Percentiles rank a stretch among this genome's conserved stretches.
Evolutionary conservation across 1,284 basidiomycete genomes (phyloP).

Genomic region (Irpex lacteus): DNA sequence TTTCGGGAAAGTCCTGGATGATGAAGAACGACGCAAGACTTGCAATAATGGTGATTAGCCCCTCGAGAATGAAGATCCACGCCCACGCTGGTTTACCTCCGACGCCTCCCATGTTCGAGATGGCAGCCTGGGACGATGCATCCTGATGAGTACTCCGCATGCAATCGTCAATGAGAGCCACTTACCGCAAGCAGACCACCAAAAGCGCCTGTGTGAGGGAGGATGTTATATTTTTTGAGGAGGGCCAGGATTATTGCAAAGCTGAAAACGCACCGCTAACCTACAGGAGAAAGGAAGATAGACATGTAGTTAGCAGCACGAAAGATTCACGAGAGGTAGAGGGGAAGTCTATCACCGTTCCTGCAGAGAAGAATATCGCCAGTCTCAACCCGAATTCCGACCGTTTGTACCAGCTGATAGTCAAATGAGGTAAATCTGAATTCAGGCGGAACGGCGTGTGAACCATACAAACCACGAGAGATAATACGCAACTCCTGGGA

Average conservation of each 20-base stretch:
- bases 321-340: not conserved
- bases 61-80: slow-evolving; percentile 76
- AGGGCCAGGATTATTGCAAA: not conserved
- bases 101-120: slow-evolving; percentile 67
- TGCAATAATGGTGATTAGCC: slow-evolving; percentile 53
- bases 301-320: not conserved
- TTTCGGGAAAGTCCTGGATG: slow-evolving; percentile 80
- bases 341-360: slow-evolving; percentile 39
- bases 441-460: not conserved
- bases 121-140: slow-evolving; percentile 48
- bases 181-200: slow-evolving; percentile 65
- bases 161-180: not conserved
- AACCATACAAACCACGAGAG: slow-evolving; percentile 50
- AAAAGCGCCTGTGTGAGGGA: slow-evolving; percentile 51
- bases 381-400: slow-evolving; percentile 66
- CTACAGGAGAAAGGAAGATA: not conserved
- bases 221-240: not conserved
- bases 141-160: not conserved
- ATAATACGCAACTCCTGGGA: slow-evolving; percentile 67
- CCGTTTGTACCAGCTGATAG: slow-evolving; percentile 43
- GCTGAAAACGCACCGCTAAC: not conserved
- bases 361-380: slow-evolving; percentile 74
- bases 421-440: not conserved
- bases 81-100: slow-evolving; percentile 56
- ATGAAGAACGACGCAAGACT: slow-evolving; percentile 62